phyloP scores from a whole-genome alignment of 331 rosid genomes.

The Prunus yedoensis region DNA sequence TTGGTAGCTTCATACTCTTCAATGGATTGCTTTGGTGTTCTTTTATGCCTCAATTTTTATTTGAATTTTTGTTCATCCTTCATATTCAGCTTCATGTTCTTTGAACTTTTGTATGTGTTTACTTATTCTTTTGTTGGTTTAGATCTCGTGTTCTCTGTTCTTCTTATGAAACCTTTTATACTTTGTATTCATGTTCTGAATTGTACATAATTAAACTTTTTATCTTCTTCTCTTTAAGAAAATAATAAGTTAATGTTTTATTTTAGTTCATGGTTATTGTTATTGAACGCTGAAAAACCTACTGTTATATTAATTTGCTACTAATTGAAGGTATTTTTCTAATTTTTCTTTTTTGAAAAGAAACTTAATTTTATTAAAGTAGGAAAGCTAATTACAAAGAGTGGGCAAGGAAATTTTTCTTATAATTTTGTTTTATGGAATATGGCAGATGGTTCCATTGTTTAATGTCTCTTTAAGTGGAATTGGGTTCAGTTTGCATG shows the following conservation, averaged over 20 bases:
- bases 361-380: too few relatives aligned
- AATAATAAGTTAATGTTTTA: too few relatives aligned
- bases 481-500: constrained; percentile 66
- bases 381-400: too few relatives aligned
- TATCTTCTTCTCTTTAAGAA: too few relatives aligned
- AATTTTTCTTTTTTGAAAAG: background rate
- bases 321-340: constrained; percentile 7
- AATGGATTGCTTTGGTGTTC: background rate
- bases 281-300: background rate
- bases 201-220: too few relatives aligned
- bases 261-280: background rate
- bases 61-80: constrained; percentile 5
- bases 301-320: background rate
- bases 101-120: too few relatives aligned
- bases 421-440: constrained; percentile 20
- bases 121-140: background rate
- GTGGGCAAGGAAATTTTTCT: too few relatives aligned
- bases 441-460: constrained; percentile 95
- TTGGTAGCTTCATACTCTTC: background rate
- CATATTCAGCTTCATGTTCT: background rate
- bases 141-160: background rate
- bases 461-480: constrained; percentile 84
- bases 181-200: too few relatives aligned
- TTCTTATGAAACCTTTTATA: background rate
- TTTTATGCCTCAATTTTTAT: background rate